Conservation (phyloP, 2,329 filamentous ascomycete genomes). For the Aphanocladium album region DNA sequence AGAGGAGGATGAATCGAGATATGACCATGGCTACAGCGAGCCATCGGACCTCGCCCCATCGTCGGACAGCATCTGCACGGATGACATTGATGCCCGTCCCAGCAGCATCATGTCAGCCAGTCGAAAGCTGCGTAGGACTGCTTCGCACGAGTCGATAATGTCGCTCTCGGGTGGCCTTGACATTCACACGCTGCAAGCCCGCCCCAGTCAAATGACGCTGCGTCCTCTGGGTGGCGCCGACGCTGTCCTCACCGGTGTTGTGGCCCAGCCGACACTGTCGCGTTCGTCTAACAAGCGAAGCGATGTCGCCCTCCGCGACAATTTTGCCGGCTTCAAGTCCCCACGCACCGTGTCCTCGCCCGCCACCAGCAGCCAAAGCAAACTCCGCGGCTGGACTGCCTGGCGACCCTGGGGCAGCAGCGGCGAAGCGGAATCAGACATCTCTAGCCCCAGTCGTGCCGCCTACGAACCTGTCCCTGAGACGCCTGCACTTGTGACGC, state of each 20-base stretch:
- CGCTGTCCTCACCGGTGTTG: conserved; percentile 54
- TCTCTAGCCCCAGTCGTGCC: conserved; percentile 1
- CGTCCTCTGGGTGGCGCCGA: conserved; percentile 49
- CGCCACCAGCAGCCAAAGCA: conserved; percentile 20
- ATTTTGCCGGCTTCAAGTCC: conserved; percentile 36
- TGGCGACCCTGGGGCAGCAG: conserved; percentile 48
- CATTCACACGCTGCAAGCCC: conserved; percentile 73
- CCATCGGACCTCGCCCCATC: conserved; percentile 10
- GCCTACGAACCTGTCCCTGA: background rate
- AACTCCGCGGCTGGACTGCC: conserved; percentile 31
- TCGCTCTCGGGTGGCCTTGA: conserved; percentile 85
- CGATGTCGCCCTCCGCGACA: conserved; percentile 55
- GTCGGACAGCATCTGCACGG: background rate
- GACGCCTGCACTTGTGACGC: conserved; percentile 1
- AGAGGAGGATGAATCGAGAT: conserved; percentile 31
- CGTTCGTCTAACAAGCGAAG: conserved; percentile 42
- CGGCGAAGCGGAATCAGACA: conserved; percentile 23
- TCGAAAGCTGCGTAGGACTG: conserved; percentile 53
- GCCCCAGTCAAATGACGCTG: conserved; percentile 69
- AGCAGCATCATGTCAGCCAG: conserved; percentile 17
- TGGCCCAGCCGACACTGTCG: conserved; percentile 53
- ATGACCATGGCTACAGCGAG: conserved; percentile 18
- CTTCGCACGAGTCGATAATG: conserved; percentile 84
- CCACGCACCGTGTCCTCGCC: conserved; percentile 28
- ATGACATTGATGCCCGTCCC: background rate